Evolutionary conservation across 2,329 filamentous ascomycete species (phyloP).

Genomic region (Hypoxylon sp.): DNA sequence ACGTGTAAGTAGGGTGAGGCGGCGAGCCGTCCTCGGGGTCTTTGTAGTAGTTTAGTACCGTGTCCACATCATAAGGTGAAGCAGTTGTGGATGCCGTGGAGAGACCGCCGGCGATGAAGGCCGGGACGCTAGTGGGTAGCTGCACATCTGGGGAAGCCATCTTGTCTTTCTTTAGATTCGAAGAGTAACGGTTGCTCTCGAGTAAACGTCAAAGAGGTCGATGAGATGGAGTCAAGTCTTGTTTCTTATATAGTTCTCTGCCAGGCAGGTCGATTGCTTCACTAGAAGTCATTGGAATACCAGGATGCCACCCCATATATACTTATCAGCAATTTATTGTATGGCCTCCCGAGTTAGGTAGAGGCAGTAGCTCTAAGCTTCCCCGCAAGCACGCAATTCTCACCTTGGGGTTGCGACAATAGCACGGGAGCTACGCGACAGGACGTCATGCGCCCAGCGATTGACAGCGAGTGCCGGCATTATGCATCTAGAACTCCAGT

Average conservation of each 20-base stretch:
- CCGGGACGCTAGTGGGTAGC: slow-evolving; percentile 39
- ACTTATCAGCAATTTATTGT: slow-evolving; percentile 19
- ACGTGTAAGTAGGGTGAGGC: slow-evolving; percentile 52
- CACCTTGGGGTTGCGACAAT: slow-evolving; percentile 41
- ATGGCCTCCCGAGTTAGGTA: slow-evolving; percentile 22
- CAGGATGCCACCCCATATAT: slow-evolving; percentile 35
- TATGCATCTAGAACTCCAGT: slow-evolving; percentile 24
- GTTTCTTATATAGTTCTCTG: slow-evolving; percentile 32
- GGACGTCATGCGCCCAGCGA: slow-evolving; percentile 27
- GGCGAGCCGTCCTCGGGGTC: slow-evolving; percentile 57
- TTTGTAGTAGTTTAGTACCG: slow-evolving; percentile 55
- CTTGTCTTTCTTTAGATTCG: slow-evolving; percentile 2
- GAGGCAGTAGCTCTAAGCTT: slow-evolving; percentile 31
- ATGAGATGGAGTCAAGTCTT: slow-evolving; percentile 7
- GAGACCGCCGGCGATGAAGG: slow-evolving; percentile 30
- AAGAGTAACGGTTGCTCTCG: background rate
- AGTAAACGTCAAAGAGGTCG: background rate
- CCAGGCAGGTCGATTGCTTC: slow-evolving; percentile 10
- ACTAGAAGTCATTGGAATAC: background rate
- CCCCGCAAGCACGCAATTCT: slow-evolving; percentile 49
- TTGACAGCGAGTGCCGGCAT: slow-evolving; percentile 24
- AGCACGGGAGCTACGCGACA: slow-evolving; percentile 8
- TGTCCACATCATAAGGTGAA: slow-evolving; percentile 49
- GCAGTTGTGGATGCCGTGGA: slow-evolving; percentile 23
- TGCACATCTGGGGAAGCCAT: slow-evolving; percentile 49